Evolutionary conservation across 169 alveolate genomes (phyloP).

Genomic region (Perkinsus marinus): DNA sequence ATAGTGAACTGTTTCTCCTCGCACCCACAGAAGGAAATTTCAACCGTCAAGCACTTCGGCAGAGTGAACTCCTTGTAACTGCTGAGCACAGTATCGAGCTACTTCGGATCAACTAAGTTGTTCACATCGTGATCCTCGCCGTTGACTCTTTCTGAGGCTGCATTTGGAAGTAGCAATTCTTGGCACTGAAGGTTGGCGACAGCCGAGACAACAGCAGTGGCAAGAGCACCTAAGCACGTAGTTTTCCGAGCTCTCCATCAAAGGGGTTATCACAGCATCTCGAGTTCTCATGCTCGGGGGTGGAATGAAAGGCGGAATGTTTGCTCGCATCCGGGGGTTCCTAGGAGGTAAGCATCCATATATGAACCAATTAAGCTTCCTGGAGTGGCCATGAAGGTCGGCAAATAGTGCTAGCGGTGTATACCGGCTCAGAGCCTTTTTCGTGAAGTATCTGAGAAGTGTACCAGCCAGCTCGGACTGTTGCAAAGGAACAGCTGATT

Average conservation of each 20-base stretch:
- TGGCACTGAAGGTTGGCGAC: conserved; percentile 11
- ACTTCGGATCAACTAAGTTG: neutral
- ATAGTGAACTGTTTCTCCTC: neutral
- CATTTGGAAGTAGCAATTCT: conserved; percentile 20
- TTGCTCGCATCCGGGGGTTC: neutral
- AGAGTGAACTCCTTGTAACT: neutral
- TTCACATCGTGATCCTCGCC: conserved; percentile 8
- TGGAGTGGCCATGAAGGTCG: conserved; percentile 81
- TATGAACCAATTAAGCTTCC: conserved; percentile 68
- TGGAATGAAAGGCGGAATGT: neutral
- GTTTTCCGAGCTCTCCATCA: no score
- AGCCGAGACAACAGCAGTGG: conserved; percentile 6
- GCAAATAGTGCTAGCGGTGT: conserved; percentile 52
- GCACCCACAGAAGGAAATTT: neutral
- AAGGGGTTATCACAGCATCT: neutral
- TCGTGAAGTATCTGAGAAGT: neutral
- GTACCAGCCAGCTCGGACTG: neutral
- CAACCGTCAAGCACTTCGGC: neutral
- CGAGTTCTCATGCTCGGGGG: neutral
- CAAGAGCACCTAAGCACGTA: neutral
- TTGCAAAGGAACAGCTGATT: conserved; percentile 26
- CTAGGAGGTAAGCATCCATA: conserved; percentile 25
- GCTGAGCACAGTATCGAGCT: neutral
- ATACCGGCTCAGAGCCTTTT: conserved; percentile 34
- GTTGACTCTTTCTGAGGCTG: conserved; percentile 30